Percentiles rank a stretch among this genome's conserved stretches.
Conservation (phyloP, 768 basidiomycete genomes). For the Pleurotus pulmonarius region DNA sequence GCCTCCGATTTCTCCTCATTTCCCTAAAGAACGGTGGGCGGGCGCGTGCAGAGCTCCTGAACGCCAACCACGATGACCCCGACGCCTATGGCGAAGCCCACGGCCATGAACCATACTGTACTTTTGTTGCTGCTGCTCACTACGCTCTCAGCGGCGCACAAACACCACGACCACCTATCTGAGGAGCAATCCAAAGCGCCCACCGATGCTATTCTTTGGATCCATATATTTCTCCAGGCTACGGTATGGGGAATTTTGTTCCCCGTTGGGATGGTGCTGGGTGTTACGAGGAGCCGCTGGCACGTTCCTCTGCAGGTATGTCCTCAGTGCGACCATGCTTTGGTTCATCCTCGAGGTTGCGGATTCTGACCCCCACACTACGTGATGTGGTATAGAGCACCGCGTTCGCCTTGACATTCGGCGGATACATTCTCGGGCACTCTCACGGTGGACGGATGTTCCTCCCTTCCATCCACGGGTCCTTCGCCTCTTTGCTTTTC, state of each 20-base stretch:
- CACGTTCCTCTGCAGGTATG: conserved; percentile 86
- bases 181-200: conserved; percentile 65
- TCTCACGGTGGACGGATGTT: conserved; percentile 82
- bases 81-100: neutral
- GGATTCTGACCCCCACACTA: neutral
- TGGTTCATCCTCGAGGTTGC: neutral
- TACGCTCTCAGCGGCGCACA: conserved; percentile 42
- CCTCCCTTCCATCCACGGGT: conserved; percentile 67
- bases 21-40: neutral
- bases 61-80: neutral
- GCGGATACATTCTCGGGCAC: conserved; percentile 81
- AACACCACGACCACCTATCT: conserved; percentile 57
- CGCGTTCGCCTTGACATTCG: conserved; percentile 66
- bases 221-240: conserved; percentile 79
- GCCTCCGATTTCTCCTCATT: neutral
- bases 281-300: conserved; percentile 77
- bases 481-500: conserved; percentile 62
- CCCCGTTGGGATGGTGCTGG: conserved; percentile 79
- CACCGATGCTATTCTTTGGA: conserved; percentile 75
- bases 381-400: conserved; percentile 37
- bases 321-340: conserved; percentile 1
- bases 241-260: conserved; percentile 84
- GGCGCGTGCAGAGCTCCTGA: neutral
- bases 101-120: conserved; percentile 5
- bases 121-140: conserved; percentile 15